phyloP scores from a whole-genome alignment of 768 basidiomycete species.

The Phallus indusiatus region DNA sequence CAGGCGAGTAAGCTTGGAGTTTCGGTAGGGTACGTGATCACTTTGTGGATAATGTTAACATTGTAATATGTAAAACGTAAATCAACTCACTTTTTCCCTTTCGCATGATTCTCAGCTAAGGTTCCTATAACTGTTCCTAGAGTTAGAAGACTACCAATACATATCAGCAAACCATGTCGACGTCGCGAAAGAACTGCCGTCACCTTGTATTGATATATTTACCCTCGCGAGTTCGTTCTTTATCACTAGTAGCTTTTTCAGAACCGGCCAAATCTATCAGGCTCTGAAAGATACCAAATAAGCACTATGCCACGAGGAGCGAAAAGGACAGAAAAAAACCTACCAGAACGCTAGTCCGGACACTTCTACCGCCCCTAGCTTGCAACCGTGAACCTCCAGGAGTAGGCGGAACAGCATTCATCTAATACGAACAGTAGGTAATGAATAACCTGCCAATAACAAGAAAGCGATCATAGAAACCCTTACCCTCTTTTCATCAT shows the following conservation, averaged over 20 bases:
- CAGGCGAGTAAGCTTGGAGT: conserved; percentile 90
- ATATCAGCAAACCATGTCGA: not conserved
- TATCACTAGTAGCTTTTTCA: conserved; percentile 91
- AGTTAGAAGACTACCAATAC: conserved; percentile 60
- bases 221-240: conserved; percentile 92
- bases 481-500: conserved; percentile 32
- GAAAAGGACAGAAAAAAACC: conserved; percentile 16
- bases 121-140: conserved; percentile 90
- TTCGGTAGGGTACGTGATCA: conserved; percentile 91
- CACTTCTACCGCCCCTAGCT: conserved; percentile 69
- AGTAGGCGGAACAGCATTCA: conserved; percentile 28
- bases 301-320: not conserved
- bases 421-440: not conserved
- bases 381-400: conserved; percentile 60
- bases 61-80: not conserved
- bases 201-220: conserved; percentile 93
- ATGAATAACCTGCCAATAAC: conserved; percentile 13
- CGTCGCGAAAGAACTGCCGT: conserved; percentile 1
- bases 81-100: conserved; percentile 52
- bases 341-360: conserved; percentile 69
- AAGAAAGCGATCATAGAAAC: conserved; percentile 48
- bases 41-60: conserved; percentile 24
- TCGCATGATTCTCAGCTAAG: conserved; percentile 75
- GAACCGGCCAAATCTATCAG: conserved; percentile 95
- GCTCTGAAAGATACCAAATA: conserved; percentile 38